Evolutionary conservation across 148 eudicot species (phyloP), one percentile per base, ranked within the genome.

Genomic region (Nepenthes gracilis): DNA sequence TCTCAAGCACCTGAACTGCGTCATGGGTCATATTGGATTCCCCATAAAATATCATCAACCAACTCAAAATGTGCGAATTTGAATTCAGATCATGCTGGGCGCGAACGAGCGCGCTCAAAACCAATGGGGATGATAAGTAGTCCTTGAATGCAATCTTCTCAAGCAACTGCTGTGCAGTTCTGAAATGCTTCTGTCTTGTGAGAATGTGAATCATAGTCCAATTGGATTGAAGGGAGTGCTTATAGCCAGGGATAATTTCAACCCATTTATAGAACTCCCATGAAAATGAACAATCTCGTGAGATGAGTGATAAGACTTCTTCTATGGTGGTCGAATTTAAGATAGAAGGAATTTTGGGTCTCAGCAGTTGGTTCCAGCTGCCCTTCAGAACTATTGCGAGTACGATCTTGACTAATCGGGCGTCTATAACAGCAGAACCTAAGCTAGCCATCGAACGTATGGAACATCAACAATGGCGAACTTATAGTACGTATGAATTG

Each of bases 1-100:
- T 79, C 71, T 88, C 96, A 73, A 88, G 84, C 71, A 92, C 98
- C 69, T 77, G 86, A 71, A 82, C 68, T 23, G 91, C 96, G 64
- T 92, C 90, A 23, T 80, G 80, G 65, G 68, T 82, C 88, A 79
- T 85, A 68, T 80, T 85, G 13, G 75, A 75, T 43, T 84, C 70
- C 40, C 75, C 86, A 70, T 82, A 92, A 55, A 68, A 67, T 56
- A 92, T 83, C 74, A 92, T 83, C 78, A 92, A 78, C 96, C 98
- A 92, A 70, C 98, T 92, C 74, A 92, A 78, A 74, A 85, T 77
- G 43, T 83, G 98, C 5, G 94, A 77, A 69, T 82, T 85, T 36
- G 71, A 77, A 66, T 71, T 74, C 5, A 68, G 68, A 50, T 80
- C 82, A 64, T 64, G 62, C 10, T 61, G 47, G 23, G 58, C 65